Evolutionary conservation across 1,284 basidiomycete genomes (phyloP), one percentile per base, ranked within the genome.

Genomic region (Ganoderma leucocontextum): DNA sequence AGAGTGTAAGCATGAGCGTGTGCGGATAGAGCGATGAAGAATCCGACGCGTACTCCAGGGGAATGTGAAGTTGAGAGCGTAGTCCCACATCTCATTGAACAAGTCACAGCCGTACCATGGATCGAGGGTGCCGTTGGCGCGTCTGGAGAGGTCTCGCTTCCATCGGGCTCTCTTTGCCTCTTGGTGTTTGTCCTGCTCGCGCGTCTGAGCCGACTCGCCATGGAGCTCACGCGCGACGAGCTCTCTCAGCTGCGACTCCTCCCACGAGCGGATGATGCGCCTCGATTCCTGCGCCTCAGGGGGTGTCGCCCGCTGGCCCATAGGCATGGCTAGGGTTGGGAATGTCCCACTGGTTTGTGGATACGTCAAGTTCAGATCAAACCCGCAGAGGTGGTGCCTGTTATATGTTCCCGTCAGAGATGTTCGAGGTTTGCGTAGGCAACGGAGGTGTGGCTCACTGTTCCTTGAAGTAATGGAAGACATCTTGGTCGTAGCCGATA

Each of bases 301-400:
- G 44, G 5, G 17, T 6, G 19, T n/a, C 15, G n/a, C 44, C 19
- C 44, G 44, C 44, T 47, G 44, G 19, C 44, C 44, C 17, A n/a
- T 15, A 47, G 44, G 44, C 44, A 47, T 47, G n/a, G 44, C 44
- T 8, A 74, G 53, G 2, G 85, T 79, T 0, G 88, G 87, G 63
- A 92, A 84, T 79, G 78, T 78, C 47, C 82, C 83, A 38, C 82
- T 83, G 35, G 63, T 80, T 75, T 92, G 88, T 4, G 91, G 91
- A 70, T 92, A 92, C 17, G 88, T 88, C 13, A 92, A 80, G 74
- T 87, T 89, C 39, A 92, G 76, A 73, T 92, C 82, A 74, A 85
- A 91, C 2, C 86, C 85, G 72, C 91, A 74, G 6, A 74, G 65
- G 57, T 74, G 72, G 36, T 70, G 68, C 38, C 76, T 35, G 66